Base-by-base conservation (phyloP, 1,284 basidiomycete genomes). In the Cutaneotrichosporon curvatum region DNA sequence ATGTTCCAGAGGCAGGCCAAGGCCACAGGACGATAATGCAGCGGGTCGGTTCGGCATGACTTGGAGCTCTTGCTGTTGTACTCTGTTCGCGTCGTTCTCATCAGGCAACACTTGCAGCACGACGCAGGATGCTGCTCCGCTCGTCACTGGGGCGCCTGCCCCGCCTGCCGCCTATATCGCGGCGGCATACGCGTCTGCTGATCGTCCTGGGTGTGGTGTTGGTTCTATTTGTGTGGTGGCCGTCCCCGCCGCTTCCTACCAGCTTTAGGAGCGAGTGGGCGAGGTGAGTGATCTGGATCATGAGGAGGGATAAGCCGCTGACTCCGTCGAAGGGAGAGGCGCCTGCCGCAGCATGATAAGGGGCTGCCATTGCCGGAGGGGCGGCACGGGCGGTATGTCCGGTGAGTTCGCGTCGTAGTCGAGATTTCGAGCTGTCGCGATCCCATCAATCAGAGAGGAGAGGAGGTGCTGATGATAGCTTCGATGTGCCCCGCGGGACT, bases 231-330 rank as follows among this genome's bases (percentile, higher is more conserved):
- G 4, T 36, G 9, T 21, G 55, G 43, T 47, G 54, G 21, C 60
- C 62, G 5, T 41, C 46, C 9, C 65, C 65, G 34, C 65, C 65
- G 2, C 57, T 71, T 21, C 67, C 68, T 23, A 65, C 65, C 23
- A 60, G 41, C n/a, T 70, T 67, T 38, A 32, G 41, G 4, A 34
- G 22, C 8, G 67, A 68, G 48, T 59, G 58, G 38, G 16, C n/a
- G 38, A 28, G 25, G 25, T 28, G 25, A 28, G 25, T 28, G n/a
- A n/a, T n/a, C n/a, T n/a, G n/a, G n/a, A n/a, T n/a, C n/a, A n/a
- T 12, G 31, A 32, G 31, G 7, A 28, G 25, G 25, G 25, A 28
- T 12, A 12, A 28, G 25, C 25, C 12, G 25, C 7, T 12, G 37
- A 38, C 37, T 33, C 5, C 7, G 40, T 10, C 18, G 38, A 22